phyloP scores from a whole-genome alignment of 192 early-diverging fungal species.

The Mortierella alpina region DNA sequence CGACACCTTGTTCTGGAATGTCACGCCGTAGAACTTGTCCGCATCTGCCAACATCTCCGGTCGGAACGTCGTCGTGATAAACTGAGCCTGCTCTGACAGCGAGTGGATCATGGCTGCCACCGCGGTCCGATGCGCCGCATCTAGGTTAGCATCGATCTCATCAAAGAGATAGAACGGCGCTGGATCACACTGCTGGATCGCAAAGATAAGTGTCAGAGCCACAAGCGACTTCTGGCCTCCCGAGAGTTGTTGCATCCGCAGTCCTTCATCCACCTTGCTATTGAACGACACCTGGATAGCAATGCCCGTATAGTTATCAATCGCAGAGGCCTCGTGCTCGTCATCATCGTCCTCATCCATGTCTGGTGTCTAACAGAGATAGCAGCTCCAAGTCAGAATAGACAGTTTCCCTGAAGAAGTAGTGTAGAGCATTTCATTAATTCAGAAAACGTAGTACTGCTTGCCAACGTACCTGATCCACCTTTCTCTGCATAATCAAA shows the following conservation, averaged over 20 bases:
- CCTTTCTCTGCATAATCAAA: slow-evolving; percentile 85
- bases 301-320: slow-evolving; percentile 93
- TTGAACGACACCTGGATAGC: slow-evolving; percentile 95
- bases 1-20: slow-evolving; percentile 96
- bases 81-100: slow-evolving; percentile 88
- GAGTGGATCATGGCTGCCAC: slow-evolving; percentile 96
- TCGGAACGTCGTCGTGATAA: slow-evolving; percentile 98
- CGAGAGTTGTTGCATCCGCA: slow-evolving; percentile 94
- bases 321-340: slow-evolving; percentile 45
- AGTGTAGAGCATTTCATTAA: slow-evolving; percentile 14
- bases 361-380: slow-evolving; percentile 20
- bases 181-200: slow-evolving; percentile 97
- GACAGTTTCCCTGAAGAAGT: slow-evolving; percentile 7
- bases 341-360: slow-evolving; percentile 58
- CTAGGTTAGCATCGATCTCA: slow-evolving; percentile 98
- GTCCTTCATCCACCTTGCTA: slow-evolving; percentile 85
- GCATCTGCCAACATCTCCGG: slow-evolving; percentile 93
- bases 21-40: slow-evolving; percentile 98
- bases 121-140: slow-evolving; percentile 92
- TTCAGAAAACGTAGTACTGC: not conserved
- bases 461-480: slow-evolving; percentile 56
- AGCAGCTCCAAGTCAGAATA: not conserved
- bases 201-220: slow-evolving; percentile 96
- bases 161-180: slow-evolving; percentile 99
- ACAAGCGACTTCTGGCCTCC: slow-evolving; percentile 99